These are phyloP conservation scores for Vicia faba DNA, from an alignment of 306 rosid species.

Conservation along the genomic window DNA sequence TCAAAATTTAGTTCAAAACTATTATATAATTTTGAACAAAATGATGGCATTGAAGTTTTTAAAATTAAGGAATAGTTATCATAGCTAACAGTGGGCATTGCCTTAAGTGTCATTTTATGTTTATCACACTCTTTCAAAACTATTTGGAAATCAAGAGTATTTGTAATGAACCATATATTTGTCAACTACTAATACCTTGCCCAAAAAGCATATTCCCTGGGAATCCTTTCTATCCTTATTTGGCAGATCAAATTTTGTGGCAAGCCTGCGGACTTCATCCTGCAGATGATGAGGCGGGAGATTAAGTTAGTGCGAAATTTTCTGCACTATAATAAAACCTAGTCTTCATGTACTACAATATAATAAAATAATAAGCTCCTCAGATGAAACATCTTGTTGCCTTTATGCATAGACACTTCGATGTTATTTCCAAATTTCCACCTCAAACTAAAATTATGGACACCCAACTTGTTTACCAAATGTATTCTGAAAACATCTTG, in stretches of 20 bases:
- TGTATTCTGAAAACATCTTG: slow-evolving; percentile 15
- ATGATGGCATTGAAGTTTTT: background rate
- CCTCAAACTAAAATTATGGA: slow-evolving; percentile 2
- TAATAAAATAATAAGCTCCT: background rate
- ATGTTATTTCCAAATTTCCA: slow-evolving; percentile 13
- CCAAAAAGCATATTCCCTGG: slow-evolving; percentile 97
- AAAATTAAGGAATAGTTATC: slow-evolving; percentile 21
- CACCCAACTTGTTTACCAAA: slow-evolving; percentile 1
- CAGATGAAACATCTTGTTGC: slow-evolving; percentile 9
- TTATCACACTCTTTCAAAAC: slow-evolving; percentile 16
- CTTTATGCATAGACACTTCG: slow-evolving; percentile 3
- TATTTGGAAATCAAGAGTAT: slow-evolving; percentile 1
- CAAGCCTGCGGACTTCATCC: slow-evolving; percentile 93
- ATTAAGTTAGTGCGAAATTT: background rate
- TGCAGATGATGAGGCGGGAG: slow-evolving; percentile 41
- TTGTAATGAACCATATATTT: slow-evolving; percentile 15
- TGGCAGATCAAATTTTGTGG: slow-evolving; percentile 75
- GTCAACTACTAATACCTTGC: slow-evolving; percentile 65
- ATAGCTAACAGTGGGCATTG: background rate
- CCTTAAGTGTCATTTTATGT: background rate
- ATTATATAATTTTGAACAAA: slow-evolving; percentile 10
- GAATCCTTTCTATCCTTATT: slow-evolving; percentile 95
- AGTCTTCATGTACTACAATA: background rate
- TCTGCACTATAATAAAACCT: too few relatives aligned
- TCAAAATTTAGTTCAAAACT: slow-evolving; percentile 32